phyloP scores from a whole-genome alignment of 768 basidiomycete species.

The Phlebiopsis flavidoalba region DNA sequence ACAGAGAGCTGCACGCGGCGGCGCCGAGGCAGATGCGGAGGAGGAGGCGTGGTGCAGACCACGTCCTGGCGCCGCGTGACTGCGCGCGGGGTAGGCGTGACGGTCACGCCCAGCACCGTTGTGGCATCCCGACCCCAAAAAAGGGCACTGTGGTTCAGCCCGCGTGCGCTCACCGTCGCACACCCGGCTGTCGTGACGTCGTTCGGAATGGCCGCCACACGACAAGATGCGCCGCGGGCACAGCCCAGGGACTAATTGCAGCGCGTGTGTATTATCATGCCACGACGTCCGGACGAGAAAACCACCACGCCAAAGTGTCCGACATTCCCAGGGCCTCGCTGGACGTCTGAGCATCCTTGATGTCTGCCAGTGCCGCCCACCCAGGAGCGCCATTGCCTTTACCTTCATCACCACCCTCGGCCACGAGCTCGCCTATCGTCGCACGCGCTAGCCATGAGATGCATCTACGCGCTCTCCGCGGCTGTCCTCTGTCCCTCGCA shows the following conservation, averaged over 20 bases:
- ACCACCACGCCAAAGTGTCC: conserved; percentile 18
- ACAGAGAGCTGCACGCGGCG: not conserved
- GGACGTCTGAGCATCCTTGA: not conserved
- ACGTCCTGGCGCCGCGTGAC: not conserved
- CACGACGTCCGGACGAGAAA: not conserved
- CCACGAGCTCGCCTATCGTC: conserved; percentile 31
- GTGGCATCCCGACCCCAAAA: not conserved
- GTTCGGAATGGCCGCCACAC: no score
- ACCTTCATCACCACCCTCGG: not conserved
- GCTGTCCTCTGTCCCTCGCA: conserved; percentile 42
- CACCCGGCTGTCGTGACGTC: no score
- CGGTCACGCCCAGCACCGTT: not conserved
- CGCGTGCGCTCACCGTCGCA: not conserved
- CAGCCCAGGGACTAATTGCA: not conserved
- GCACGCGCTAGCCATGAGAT: conserved; percentile 58
- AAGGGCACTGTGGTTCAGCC: not conserved
- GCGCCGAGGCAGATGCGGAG: not conserved
- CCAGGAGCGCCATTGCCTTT: conserved; percentile 27
- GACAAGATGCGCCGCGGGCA: not conserved
- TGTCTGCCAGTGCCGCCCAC: not conserved
- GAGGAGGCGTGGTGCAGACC: not conserved
- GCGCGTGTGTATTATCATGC: not conserved
- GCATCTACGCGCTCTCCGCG: conserved; percentile 37
- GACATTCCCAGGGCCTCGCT: conserved; percentile 13
- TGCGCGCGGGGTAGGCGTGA: not conserved